A percentile compares a stretch with the other conserved stretches of the same genome.
Evolutionary conservation across 1,139 yeast species (phyloP).

Genomic region (Chernovozyma aurita): DNA sequence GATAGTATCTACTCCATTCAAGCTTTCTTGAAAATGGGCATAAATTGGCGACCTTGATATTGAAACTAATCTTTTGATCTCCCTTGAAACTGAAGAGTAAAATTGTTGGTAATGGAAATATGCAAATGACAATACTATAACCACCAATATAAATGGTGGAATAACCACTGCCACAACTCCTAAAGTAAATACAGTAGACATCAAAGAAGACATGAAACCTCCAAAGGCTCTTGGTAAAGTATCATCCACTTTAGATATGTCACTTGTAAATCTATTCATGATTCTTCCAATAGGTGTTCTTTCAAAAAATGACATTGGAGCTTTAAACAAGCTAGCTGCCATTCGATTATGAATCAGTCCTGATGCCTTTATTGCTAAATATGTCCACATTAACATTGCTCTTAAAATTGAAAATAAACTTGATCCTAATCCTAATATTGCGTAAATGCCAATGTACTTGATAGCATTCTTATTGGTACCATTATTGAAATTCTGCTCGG

Average conservation of each 20-base stretch:
- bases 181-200: constrained; percentile 46
- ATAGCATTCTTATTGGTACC: constrained; percentile 21
- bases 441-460: constrained; percentile 23
- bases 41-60: constrained; percentile 55
- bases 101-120: constrained; percentile 51
- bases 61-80: constrained; percentile 50
- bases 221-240: constrained; percentile 21
- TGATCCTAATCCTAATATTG: constrained; percentile 23
- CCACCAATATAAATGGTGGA: constrained; percentile 46
- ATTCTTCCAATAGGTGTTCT: constrained; percentile 29
- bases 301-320: constrained; percentile 31
- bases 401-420: constrained; percentile 18
- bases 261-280: constrained; percentile 58
- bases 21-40: constrained; percentile 61
- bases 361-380: constrained; percentile 20
- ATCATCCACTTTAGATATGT: constrained; percentile 37
- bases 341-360: constrained; percentile 21
- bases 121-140: constrained; percentile 35
- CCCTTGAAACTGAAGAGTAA: constrained; percentile 52
- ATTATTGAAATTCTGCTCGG: constrained; percentile 37
- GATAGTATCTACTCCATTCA: constrained; percentile 57
- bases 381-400: constrained; percentile 14
- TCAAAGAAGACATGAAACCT: constrained; percentile 33
- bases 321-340: constrained; percentile 20
- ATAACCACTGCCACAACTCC: constrained; percentile 46